phyloP scores from a whole-genome alignment of 805 yeast species.

The Diddensiella transvaalensis region DNA sequence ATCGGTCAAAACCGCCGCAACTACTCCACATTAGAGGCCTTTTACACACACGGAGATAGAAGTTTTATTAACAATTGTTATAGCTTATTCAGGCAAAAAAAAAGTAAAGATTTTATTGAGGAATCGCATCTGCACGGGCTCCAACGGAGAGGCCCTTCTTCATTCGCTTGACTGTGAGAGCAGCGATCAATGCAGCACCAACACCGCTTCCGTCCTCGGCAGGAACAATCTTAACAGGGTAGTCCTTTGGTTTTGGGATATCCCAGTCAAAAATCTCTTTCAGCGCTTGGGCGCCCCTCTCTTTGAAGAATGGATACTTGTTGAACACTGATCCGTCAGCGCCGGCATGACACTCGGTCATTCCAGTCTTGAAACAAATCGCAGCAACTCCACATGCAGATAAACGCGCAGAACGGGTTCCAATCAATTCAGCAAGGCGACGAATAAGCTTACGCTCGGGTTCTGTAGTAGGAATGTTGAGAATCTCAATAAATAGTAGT shows the following conservation, averaged over 20 bases:
- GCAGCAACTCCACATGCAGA: slow-evolving; percentile 96
- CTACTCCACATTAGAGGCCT: too few relatives aligned
- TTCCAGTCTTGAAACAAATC: slow-evolving; percentile 79
- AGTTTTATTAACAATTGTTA: too few relatives aligned
- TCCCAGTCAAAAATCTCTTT: slow-evolving; percentile 87
- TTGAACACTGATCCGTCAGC: slow-evolving; percentile 97
- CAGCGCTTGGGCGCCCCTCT: slow-evolving; percentile 83
- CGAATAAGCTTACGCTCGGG: slow-evolving; percentile 82
- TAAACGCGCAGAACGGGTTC: slow-evolving; percentile 88
- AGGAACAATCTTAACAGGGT: slow-evolving; percentile 81
- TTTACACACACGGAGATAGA: too few relatives aligned
- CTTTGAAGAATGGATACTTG: slow-evolving; percentile 87
- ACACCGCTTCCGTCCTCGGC: slow-evolving; percentile 99
- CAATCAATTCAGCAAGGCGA: slow-evolving; percentile 78
- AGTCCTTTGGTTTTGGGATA: slow-evolving; percentile 45
- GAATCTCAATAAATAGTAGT: slow-evolving; percentile 55
- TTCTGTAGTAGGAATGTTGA: slow-evolving; percentile 62
- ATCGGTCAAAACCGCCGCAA: too few relatives aligned
- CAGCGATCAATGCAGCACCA: slow-evolving; percentile 98
- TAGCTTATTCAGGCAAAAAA: too few relatives aligned
- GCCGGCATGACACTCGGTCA: slow-evolving; percentile 72
- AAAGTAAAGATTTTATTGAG: too few relatives aligned
- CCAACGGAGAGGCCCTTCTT: slow-evolving; percentile 49
- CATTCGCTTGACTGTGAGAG: slow-evolving; percentile 80
- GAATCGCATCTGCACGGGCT: slow-evolving; percentile 7